Evolutionary conservation across 495 filamentous ascomycete genomes (phyloP), one percentile per base, ranked within the genome.

Genomic region (Neurospora tetraspora): DNA sequence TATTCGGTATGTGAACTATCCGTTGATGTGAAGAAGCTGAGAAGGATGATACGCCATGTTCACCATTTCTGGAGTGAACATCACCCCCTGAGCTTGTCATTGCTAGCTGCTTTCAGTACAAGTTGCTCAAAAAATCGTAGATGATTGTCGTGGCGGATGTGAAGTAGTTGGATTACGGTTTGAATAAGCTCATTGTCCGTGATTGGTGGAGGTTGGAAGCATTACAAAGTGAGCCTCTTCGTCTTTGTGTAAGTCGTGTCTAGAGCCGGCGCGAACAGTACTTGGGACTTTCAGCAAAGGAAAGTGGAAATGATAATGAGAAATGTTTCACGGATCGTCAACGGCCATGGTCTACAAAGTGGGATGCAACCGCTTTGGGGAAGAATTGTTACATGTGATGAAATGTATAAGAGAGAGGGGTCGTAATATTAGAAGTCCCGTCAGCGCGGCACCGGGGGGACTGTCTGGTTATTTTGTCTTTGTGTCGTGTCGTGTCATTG

Each of bases 1-100:
- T 87, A 40, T 81, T 83, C 27, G 88, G 88, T 12, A 90, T 90
- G 68, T 84, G 81, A 72, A 79, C 76, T 68, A 83, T 71, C 53
- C 76, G 75, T 40, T 71, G 74, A 27, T 71, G 18, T 3, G 69
- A 27, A 7, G 75, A 74, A 39, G 73, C 59, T 43, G 73, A 61
- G 27, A 61, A 34, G 27, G 27, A 31, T 12, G 53, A 61, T 0
- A 34, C 53, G 53, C 53, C 53, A 34, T 61, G 53, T 34, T 34
- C 53, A 61, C 27, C 53, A 16, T 61, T 61, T 34, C 53, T 34
- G 27, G 53, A 16, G 27, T 31, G 23, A 61, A 34, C 27, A 16
- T 18, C 23, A 34, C 23, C 12, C 53, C 14, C 14, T 34, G 27
- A 61, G 53, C 53, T 61, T 14, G 27, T 2, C 53, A 61, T 61